A percentile compares a stretch with the other conserved stretches of the same genome.
These are phyloP conservation scores for Phyllostachys edulis DNA, from an alignment of 176 grass and related monocot genomes.

Conservation along the genomic window DNA sequence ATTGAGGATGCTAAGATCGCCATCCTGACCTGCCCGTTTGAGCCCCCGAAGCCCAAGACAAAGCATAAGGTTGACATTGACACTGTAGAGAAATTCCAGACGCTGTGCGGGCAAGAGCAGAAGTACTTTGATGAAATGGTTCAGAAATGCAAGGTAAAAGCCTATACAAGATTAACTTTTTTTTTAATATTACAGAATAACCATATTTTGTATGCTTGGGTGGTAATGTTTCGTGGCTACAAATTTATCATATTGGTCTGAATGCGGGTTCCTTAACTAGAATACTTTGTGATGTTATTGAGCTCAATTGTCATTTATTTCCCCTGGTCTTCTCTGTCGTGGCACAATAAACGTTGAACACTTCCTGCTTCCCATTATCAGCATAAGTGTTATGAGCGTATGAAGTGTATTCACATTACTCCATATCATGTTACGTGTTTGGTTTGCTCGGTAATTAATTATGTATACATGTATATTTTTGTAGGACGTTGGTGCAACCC, in stretches of 20 bases:
- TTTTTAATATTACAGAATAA: neutral
- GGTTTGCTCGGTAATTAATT: neutral
- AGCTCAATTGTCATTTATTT: neutral
- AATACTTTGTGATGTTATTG: neutral
- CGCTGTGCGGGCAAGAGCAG: conserved; percentile 65
- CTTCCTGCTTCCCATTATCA: neutral
- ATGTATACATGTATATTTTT: neutral
- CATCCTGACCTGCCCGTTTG: conserved; percentile 94
- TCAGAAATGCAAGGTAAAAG: conserved; percentile 91
- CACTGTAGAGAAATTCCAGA: conserved; percentile 94
- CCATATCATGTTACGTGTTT: neutral
- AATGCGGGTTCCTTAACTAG: neutral
- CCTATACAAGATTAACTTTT: neutral
- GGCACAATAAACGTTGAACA: neutral
- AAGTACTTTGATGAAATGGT: conserved; percentile 98
- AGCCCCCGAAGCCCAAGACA: conserved; percentile 97
- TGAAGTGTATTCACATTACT: neutral
- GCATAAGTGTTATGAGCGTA: neutral
- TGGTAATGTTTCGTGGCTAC: neutral
- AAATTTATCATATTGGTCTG: conserved; percentile 15
- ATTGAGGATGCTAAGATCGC: conserved; percentile 95
- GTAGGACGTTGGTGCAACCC: conserved; percentile 91
- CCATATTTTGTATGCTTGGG: neutral
- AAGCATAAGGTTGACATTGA: conserved; percentile 99
- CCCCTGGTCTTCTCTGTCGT: neutral